phyloP scores from a whole-genome alignment of 1,284 basidiomycete genomes.

The Ceratobasidium theobromae region DNA sequence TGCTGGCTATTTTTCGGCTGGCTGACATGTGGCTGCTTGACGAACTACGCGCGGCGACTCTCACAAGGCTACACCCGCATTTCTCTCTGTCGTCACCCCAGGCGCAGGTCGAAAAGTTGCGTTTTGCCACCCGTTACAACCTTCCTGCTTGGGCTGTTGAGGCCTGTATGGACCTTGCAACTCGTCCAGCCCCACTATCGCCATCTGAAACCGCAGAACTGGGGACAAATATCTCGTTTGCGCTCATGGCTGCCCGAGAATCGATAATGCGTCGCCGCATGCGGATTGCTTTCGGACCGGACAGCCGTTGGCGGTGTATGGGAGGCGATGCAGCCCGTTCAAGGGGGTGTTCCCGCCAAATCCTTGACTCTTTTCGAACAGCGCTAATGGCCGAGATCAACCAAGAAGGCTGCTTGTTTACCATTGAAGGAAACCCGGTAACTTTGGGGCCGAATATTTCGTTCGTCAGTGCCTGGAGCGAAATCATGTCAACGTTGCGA shows the following conservation, averaged over 20 bases:
- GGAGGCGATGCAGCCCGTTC: conserved; percentile 27
- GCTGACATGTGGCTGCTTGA: conserved; percentile 32
- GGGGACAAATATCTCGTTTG: neutral
- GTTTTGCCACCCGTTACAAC: conserved; percentile 27
- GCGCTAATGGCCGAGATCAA: conserved; percentile 15
- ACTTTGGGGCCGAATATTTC: conserved; percentile 6
- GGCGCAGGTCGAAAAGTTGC: conserved; percentile 21
- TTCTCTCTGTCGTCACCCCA: conserved; percentile 10
- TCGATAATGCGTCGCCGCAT: conserved; percentile 23
- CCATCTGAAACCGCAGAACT: conserved; percentile 17
- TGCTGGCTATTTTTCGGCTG: conserved; percentile 27
- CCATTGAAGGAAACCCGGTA: neutral
- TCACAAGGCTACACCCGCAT: conserved; percentile 18
- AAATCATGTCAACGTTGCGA: neutral
- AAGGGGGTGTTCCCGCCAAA: conserved; percentile 19
- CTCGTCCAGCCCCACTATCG: conserved; percentile 21
- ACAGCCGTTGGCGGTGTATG: conserved; percentile 22
- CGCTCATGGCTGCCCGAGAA: conserved; percentile 26
- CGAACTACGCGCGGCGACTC: conserved; percentile 16
- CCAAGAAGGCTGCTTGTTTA: conserved; percentile 7
- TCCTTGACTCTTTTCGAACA: conserved; percentile 9
- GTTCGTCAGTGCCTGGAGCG: conserved; percentile 22
- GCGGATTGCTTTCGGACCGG: conserved; percentile 27
- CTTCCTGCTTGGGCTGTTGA: conserved; percentile 16
- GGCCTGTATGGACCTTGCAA: conserved; percentile 27